phyloP scores from a whole-genome alignment of 2,329 filamentous ascomycete species.

The Stenocarpella maydis region DNA sequence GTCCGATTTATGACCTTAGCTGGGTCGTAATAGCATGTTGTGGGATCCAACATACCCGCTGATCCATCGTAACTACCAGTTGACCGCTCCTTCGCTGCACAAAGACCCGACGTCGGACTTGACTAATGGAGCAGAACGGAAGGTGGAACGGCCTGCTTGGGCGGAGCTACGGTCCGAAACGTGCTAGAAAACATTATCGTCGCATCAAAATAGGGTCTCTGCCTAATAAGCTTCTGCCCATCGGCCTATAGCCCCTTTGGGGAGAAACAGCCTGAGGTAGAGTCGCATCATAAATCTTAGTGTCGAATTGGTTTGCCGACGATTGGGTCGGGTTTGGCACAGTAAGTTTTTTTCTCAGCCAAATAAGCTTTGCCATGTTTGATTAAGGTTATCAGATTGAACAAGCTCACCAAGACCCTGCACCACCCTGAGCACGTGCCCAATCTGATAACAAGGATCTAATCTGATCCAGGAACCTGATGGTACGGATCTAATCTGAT shows the following conservation, averaged over 20 bases:
- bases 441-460: constrained; percentile 13
- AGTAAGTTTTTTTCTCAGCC: background rate
- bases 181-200: no score
- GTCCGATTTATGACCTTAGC: background rate
- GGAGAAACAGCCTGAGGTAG: background rate
- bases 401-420: background rate
- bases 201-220: no score
- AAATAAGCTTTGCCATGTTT: constrained; percentile 6
- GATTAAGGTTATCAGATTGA: constrained; percentile 24
- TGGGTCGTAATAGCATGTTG: constrained; percentile 3
- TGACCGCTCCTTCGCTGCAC: background rate
- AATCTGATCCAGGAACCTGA: constrained; percentile 12
- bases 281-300: background rate
- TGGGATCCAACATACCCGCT: background rate
- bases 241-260: background rate
- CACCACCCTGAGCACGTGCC: background rate
- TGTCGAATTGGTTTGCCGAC: no score
- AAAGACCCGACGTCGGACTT: background rate
- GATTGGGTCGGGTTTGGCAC: background rate
- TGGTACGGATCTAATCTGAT: constrained; percentile 22
- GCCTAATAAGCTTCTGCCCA: background rate
- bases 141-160: no score
- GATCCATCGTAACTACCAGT: background rate
- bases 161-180: no score
- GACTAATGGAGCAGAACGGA: background rate